Conservation (phyloP, 2,329 filamentous ascomycete genomes). For the Cercospora zeae-maydis region DNA sequence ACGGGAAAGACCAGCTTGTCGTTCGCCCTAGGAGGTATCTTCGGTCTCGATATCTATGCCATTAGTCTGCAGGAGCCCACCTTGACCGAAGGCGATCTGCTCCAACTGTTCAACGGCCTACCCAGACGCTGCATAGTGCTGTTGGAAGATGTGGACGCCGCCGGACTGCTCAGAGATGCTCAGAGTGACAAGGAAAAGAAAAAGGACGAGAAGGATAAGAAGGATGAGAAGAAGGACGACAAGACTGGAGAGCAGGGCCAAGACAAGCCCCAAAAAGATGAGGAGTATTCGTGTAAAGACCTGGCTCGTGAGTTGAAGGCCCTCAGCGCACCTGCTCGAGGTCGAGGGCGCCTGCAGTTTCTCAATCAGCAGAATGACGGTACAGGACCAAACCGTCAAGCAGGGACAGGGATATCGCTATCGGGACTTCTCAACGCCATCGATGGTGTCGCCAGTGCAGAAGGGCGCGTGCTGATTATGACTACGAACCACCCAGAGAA, state of each 20-base stretch:
- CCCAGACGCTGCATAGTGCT: slow-evolving; percentile 46
- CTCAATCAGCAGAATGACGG: not conserved
- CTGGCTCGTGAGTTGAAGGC: slow-evolving; percentile 31
- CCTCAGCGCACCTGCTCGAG: slow-evolving; percentile 12
- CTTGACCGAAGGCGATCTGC: slow-evolving; percentile 64
- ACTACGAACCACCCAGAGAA: slow-evolving; percentile 73
- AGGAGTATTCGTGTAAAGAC: slow-evolving; percentile 32
- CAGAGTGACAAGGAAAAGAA: slow-evolving; percentile 28
- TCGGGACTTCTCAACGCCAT: slow-evolving; percentile 80
- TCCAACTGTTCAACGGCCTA: slow-evolving; percentile 43
- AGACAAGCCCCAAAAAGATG: slow-evolving; percentile 25
- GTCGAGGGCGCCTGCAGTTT: slow-evolving; percentile 4
- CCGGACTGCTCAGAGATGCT: slow-evolving; percentile 42
- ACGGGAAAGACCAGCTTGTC: slow-evolving; percentile 39
- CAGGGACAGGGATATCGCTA: slow-evolving; percentile 64
- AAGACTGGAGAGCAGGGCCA: slow-evolving; percentile 4
- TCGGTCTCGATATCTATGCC: slow-evolving; percentile 47
- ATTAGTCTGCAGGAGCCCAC: slow-evolving; percentile 61
- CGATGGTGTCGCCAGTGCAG: slow-evolving; percentile 74
- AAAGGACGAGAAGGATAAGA: slow-evolving; percentile 20
- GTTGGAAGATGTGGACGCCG: slow-evolving; percentile 49
- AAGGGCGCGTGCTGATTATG: slow-evolving; percentile 77
- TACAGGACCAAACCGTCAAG: slow-evolving; percentile 19
- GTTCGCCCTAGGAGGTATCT: slow-evolving; percentile 47
- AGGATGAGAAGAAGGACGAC: slow-evolving; percentile 16